Evolutionary conservation across 176 grass and related monocot species (phyloP).

Genomic region (Otatea glauca): DNA sequence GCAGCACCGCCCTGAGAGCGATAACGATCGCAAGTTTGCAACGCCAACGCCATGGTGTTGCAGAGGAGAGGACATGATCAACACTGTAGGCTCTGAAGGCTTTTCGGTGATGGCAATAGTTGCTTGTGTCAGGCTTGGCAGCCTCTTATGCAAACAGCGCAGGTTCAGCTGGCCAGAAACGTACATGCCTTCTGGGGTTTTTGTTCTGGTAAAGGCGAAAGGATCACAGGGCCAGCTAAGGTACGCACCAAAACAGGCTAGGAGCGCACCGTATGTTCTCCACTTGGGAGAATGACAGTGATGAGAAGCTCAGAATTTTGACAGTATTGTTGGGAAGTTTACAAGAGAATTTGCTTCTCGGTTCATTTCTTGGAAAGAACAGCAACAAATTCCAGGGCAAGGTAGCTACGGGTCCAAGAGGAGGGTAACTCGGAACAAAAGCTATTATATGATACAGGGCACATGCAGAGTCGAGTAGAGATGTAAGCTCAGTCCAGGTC

Average conservation of each 20-base stretch:
- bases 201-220: not conserved
- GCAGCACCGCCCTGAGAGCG: not conserved
- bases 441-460: not conserved
- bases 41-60: not conserved
- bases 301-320: not conserved
- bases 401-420: not conserved
- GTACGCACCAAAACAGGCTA: no score
- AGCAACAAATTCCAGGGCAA: not conserved
- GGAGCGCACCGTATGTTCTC: not conserved
- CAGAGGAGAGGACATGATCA: not conserved
- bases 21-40: not conserved
- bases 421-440: not conserved
- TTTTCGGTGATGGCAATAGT: slow-evolving; percentile 7
- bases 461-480: not conserved
- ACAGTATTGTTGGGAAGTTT: not conserved
- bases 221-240: not conserved
- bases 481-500: not conserved
- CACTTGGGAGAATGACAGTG: not conserved
- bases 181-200: not conserved
- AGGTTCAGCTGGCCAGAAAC: not conserved
- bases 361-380: not conserved
- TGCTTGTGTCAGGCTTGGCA: slow-evolving; percentile 1
- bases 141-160: not conserved
- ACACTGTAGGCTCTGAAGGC: not conserved
- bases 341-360: not conserved